Evolutionary conservation across 768 basidiomycete species (phyloP).

Genomic region (Rhizopogon vulgaris): DNA sequence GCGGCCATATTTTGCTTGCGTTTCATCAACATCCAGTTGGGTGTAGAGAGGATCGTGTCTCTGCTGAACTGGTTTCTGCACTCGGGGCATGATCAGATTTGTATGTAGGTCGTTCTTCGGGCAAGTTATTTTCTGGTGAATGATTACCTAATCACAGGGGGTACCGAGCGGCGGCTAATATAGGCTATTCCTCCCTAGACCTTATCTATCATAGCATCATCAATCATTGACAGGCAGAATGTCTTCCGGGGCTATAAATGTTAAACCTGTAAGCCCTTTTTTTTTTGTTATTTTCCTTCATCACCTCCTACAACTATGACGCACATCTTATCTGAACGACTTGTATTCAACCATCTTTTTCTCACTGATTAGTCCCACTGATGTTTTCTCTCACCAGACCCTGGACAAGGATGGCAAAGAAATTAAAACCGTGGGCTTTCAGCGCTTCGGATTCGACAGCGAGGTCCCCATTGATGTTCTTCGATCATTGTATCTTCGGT

Average conservation of each 20-base stretch:
- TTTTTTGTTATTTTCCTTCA: not conserved
- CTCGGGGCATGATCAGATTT: slow-evolving; percentile 54
- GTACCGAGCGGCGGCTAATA: too few relatives aligned
- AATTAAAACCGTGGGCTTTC: slow-evolving; percentile 75
- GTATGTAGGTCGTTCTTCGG: slow-evolving; percentile 4
- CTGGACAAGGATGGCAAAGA: slow-evolving; percentile 71
- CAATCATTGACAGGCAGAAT: too few relatives aligned
- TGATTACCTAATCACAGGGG: slow-evolving; percentile 1
- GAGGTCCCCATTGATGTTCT: slow-evolving; percentile 74
- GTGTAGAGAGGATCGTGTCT: slow-evolving; percentile 86
- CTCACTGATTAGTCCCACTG: not conserved
- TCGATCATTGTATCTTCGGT: slow-evolving; percentile 82
- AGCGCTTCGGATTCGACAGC: slow-evolving; percentile 88
- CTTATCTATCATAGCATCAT: not conserved
- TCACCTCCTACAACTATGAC: slow-evolving; percentile 13
- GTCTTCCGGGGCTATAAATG: not conserved
- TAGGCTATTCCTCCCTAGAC: not conserved
- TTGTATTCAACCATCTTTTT: slow-evolving; percentile 8
- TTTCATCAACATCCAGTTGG: slow-evolving; percentile 77
- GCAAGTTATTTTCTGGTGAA: slow-evolving; percentile 2
- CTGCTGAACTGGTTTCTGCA: slow-evolving; percentile 46
- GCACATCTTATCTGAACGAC: slow-evolving; percentile 11
- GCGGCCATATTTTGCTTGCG: slow-evolving; percentile 71
- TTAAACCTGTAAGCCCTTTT: slow-evolving; percentile 7
- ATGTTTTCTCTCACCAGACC: slow-evolving; percentile 31